Percentiles rank a stretch among this genome's conserved stretches.
phyloP scores from a whole-genome alignment of 2,329 filamentous ascomycete species.

The Neonectria sp. region DNA sequence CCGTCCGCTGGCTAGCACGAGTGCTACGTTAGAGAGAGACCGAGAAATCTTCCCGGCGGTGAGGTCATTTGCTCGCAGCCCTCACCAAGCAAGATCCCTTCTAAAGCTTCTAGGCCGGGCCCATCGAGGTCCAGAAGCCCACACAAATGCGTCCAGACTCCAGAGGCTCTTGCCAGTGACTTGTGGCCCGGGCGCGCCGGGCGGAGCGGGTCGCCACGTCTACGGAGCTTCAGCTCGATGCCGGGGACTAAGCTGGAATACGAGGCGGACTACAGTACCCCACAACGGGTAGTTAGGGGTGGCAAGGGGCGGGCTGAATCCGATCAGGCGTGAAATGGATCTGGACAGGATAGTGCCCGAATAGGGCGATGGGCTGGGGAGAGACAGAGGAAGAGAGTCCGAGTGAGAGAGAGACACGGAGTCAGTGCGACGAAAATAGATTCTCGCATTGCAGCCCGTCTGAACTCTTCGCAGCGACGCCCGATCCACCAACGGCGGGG shows the following conservation, averaged over 20 bases:
- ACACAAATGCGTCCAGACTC: not conserved
- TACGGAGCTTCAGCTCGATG: slow-evolving; percentile 8
- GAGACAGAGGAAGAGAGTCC: not conserved
- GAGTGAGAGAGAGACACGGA: not conserved
- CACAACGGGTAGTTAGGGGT: slow-evolving; percentile 31
- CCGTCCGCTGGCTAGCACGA: not conserved
- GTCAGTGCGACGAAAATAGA: slow-evolving; percentile 18
- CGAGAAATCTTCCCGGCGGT: slow-evolving; percentile 8
- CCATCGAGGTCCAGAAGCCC: slow-evolving; percentile 19
- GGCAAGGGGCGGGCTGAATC: not conserved
- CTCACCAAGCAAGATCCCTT: slow-evolving; percentile 10
- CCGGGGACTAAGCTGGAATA: slow-evolving; percentile 34
- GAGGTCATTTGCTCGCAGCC: slow-evolving; percentile 36
- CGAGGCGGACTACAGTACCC: slow-evolving; percentile 38
- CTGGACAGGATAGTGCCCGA: not conserved
- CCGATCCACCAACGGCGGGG: not conserved
- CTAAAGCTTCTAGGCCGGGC: not conserved
- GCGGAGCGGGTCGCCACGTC: slow-evolving; percentile 11
- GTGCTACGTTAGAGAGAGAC: too few relatives aligned
- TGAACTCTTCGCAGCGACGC: not conserved
- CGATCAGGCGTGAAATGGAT: slow-evolving; percentile 5
- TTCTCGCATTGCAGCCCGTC: not conserved
- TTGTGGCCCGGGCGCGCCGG: slow-evolving; percentile 16
- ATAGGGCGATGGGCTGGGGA: not conserved
- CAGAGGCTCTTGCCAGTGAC: not conserved